Percentiles rank a stretch among this genome's conserved stretches.
These are phyloP conservation scores for Leccinum uliginosum DNA, from an alignment of 768 basidiomycete genomes.

Conservation along the genomic window DNA sequence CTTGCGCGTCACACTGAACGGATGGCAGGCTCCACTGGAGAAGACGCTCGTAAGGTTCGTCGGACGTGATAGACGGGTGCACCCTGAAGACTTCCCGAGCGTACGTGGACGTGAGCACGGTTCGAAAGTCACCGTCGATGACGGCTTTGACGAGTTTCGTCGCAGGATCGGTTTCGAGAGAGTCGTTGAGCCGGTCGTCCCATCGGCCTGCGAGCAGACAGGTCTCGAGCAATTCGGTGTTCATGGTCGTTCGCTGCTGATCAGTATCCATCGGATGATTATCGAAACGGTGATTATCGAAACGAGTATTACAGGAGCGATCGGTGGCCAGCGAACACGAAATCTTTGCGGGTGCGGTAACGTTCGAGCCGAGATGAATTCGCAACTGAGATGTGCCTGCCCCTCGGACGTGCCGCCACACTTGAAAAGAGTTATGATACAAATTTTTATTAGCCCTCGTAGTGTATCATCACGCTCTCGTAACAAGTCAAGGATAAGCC, in stretches of 20 bases:
- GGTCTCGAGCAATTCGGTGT: slow-evolving; percentile 42
- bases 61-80: slow-evolving; percentile 28
- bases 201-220: slow-evolving; percentile 52
- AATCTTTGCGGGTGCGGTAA: not conserved
- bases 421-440: not conserved
- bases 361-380: slow-evolving; percentile 9
- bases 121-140: slow-evolving; percentile 55
- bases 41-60: slow-evolving; percentile 37
- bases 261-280: not conserved
- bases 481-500: not conserved
- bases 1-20: slow-evolving; percentile 30
- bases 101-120: slow-evolving; percentile 43
- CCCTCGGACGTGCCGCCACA: not conserved
- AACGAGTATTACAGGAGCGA: not conserved
- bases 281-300: not conserved
- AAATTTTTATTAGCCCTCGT: too few species aligned
- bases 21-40: slow-evolving; percentile 29
- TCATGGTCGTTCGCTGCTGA: slow-evolving; percentile 7
- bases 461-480: not conserved
- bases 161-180: slow-evolving; percentile 20
- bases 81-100: slow-evolving; percentile 40
- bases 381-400: not conserved
- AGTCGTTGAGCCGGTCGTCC: slow-evolving; percentile 25
- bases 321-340: slow-evolving; percentile 2
- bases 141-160: slow-evolving; percentile 49